Evolutionary conservation across 352 stramenopile genomes (phyloP).

Genomic region (Phytopythium oedochilum): DNA sequence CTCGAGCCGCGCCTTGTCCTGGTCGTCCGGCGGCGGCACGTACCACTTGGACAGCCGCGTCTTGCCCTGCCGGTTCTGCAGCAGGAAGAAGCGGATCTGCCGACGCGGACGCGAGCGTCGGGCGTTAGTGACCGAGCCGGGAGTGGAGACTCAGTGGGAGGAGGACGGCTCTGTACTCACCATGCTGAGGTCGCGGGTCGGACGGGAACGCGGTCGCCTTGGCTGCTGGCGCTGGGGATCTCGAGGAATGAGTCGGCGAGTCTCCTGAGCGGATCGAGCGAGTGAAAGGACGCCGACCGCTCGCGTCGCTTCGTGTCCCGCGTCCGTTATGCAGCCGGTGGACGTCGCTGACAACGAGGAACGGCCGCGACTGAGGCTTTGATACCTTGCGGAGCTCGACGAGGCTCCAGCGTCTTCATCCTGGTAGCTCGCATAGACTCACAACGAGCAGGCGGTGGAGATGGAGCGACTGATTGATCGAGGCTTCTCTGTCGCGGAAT

Average conservation of each 20-base stretch:
- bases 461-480: too few relatives aligned
- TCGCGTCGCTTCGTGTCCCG: neutral
- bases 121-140: slow-evolving; percentile 1
- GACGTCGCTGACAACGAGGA: too few relatives aligned
- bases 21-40: slow-evolving; percentile 76
- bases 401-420: too few relatives aligned
- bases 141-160: too few relatives aligned
- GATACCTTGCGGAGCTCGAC: too few relatives aligned
- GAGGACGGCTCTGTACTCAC: too few relatives aligned
- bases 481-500: too few relatives aligned
- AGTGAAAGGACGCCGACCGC: neutral
- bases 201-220: neutral
- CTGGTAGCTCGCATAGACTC: too few relatives aligned
- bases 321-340: neutral
- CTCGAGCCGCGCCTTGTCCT: slow-evolving; percentile 84
- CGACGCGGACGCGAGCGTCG: neutral
- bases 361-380: too few relatives aligned
- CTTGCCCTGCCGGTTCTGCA: slow-evolving; percentile 99
- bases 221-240: neutral
- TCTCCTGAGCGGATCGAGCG: neutral
- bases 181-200: neutral
- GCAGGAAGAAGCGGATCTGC: slow-evolving; percentile 96
- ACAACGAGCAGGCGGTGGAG: too few relatives aligned
- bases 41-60: slow-evolving; percentile 99
- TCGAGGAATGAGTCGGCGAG: neutral